These are phyloP conservation scores for Exophiala sp. DNA, from an alignment of 2,329 filamentous ascomycete species.

Conservation along the genomic window DNA sequence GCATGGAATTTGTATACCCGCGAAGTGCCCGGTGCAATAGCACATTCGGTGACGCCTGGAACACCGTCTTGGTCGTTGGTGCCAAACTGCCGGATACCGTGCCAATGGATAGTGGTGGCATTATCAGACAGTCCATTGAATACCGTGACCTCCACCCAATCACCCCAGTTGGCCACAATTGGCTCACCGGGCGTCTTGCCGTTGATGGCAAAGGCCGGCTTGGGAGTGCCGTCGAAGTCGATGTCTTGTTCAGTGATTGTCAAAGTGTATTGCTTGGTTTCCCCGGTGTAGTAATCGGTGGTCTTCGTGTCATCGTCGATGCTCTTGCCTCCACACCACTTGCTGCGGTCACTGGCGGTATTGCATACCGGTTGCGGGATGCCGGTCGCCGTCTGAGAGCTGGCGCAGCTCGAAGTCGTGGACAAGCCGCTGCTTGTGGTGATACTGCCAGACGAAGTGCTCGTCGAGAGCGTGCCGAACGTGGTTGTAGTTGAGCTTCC, in stretches of 20 bases:
- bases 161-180: slow-evolving; percentile 60
- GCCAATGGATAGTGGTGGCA: slow-evolving; percentile 60
- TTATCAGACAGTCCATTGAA: slow-evolving; percentile 51
- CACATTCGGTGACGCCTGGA: slow-evolving; percentile 47
- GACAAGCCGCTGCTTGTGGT: slow-evolving; percentile 4
- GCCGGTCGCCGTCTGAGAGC: slow-evolving; percentile 4
- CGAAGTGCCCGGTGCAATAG: slow-evolving; percentile 46
- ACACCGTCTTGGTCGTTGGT: slow-evolving; percentile 55
- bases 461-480: background rate
- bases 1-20: slow-evolving; percentile 51
- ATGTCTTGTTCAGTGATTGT: slow-evolving; percentile 10
- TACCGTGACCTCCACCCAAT: slow-evolving; percentile 50
- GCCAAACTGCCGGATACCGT: slow-evolving; percentile 55
- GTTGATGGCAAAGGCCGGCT: slow-evolving; percentile 60
- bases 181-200: slow-evolving; percentile 61
- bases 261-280: slow-evolving; percentile 21
- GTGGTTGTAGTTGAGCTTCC: background rate
- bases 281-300: slow-evolving; percentile 11
- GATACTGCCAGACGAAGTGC: background rate
- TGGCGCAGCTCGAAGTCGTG: slow-evolving; percentile 9
- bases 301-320: slow-evolving; percentile 17
- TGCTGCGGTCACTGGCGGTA: slow-evolving; percentile 13
- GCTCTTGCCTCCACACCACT: slow-evolving; percentile 21
- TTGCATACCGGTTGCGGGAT: slow-evolving; percentile 19
- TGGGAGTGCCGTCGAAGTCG: slow-evolving; percentile 30